Evolutionary conservation across 2,329 filamentous ascomycete species (phyloP).

Genomic region (Sporothrix curviconia): DNA sequence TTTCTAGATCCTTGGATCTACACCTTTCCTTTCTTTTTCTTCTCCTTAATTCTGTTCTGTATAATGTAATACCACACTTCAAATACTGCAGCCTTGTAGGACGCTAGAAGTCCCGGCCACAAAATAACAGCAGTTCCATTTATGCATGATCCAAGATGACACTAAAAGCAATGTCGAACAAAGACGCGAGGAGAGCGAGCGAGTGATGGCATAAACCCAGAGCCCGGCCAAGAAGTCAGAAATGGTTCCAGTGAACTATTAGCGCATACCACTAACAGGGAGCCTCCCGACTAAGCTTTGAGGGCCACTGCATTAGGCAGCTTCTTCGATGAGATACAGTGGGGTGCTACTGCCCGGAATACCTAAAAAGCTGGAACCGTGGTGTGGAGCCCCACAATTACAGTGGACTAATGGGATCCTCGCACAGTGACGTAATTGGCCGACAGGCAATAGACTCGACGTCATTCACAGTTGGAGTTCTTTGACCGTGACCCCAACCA

Average conservation of each 20-base stretch:
- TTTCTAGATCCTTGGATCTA: not conserved
- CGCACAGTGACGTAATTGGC: slow-evolving; percentile 7
- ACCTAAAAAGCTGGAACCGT: not conserved
- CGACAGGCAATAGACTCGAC: not conserved
- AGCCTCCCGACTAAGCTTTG: too few species aligned
- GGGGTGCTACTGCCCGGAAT: not conserved
- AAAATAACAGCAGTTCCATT: not conserved
- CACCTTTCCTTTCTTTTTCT: not conserved
- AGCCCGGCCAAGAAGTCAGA: too few species aligned
- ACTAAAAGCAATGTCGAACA: not conserved
- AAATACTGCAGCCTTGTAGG: not conserved
- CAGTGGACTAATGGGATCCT: not conserved
- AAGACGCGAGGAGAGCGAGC: too few species aligned
- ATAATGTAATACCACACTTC: slow-evolving; percentile 4
- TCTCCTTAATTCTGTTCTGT: not conserved
- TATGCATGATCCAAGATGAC: too few species aligned
- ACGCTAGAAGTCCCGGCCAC: not conserved
- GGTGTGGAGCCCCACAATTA: not conserved
- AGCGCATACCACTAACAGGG: too few species aligned
- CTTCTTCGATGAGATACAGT: not conserved
- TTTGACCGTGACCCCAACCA: too few species aligned
- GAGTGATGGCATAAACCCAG: too few species aligned
- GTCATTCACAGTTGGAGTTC: not conserved
- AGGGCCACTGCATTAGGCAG: not conserved
- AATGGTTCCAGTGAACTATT: too few species aligned